Evolutionary conservation across 805 yeast species (phyloP), one percentile per base, ranked within the genome.

Genomic region (Blastobotrys peoriensis): DNA sequence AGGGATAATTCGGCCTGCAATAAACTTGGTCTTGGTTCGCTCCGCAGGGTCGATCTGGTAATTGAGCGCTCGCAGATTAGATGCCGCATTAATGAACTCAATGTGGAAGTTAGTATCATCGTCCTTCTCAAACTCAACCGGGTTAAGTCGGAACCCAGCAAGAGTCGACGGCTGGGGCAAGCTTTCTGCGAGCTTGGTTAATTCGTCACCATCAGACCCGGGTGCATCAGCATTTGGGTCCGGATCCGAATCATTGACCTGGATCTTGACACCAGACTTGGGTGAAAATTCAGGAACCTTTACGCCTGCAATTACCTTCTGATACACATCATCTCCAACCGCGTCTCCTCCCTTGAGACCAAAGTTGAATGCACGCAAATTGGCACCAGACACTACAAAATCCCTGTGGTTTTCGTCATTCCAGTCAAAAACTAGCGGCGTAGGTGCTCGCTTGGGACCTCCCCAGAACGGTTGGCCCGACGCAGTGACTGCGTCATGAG

Each of bases 1-100:
- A 13, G 99, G 99, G 54, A 93, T 93, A 54, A 93, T 93, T 67
- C 94, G 82, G 39, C 99, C 99, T 4, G 99, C 99, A 63, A 93
- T 91, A 59, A 91, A 87, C 70, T 93, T 93, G 33, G 98, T 93
- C 70, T 84, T 86, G 41, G 81, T 80, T 51, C 81, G 78, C 60
- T 91, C 97, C 30, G 91, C 97, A 9, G 87, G 70, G 60, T 87
- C 95, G 54, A 91, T 88, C 34, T 79, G 75, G 61, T 91, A 91
- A 67, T 88, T 91, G 67, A 79, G 72, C 22, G 99, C 99, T 64
- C 99, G 82, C 66, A 95, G 79, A 64, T 93, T 93, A 2, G 98
- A 91, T 18, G 97, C 95, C 17, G 98, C 95, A 15, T 91, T 73
- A 56, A 93, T 93, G 65, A 93, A 93, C 63, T 91, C 96, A 57